Evolutionary conservation across 257 asterid species (phyloP).

Genomic region (Capsicum pubescens): DNA sequence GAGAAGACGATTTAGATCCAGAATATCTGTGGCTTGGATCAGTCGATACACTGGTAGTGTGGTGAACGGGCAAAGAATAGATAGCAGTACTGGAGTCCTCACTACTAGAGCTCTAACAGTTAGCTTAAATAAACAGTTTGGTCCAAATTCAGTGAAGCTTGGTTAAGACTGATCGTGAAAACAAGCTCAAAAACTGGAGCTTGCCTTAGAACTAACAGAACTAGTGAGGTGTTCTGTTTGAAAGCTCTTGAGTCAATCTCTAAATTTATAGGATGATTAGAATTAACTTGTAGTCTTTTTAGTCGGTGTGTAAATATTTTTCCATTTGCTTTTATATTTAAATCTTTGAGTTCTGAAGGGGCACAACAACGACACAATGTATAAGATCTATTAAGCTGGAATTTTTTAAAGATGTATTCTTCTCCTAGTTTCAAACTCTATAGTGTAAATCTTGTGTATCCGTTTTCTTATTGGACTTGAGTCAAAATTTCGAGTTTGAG

Average conservation of each 20-base stretch:
- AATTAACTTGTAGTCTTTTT: constrained; percentile 8
- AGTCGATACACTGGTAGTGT: background rate
- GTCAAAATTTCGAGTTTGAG: background rate
- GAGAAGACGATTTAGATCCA: background rate
- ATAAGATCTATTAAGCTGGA: background rate
- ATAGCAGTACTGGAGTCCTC: background rate
- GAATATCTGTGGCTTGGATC: constrained; percentile 14
- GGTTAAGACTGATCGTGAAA: background rate
- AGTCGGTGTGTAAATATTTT: background rate
- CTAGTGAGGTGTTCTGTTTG: background rate
- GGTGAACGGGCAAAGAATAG: background rate
- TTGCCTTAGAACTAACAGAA: background rate
- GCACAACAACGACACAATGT: background rate
- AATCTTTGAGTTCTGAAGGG: background rate
- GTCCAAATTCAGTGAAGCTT: background rate
- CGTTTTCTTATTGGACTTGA: background rate
- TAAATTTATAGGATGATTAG: background rate
- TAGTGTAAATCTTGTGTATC: background rate
- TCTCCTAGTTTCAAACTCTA: background rate
- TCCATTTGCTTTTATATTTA: background rate
- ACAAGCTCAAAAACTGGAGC: background rate
- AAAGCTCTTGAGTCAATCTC: background rate
- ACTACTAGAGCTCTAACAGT: background rate
- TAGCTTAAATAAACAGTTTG: background rate
- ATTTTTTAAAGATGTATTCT: background rate